phyloP scores from a whole-genome alignment of 495 filamentous ascomycete species.

The Aspergillus steynii region DNA sequence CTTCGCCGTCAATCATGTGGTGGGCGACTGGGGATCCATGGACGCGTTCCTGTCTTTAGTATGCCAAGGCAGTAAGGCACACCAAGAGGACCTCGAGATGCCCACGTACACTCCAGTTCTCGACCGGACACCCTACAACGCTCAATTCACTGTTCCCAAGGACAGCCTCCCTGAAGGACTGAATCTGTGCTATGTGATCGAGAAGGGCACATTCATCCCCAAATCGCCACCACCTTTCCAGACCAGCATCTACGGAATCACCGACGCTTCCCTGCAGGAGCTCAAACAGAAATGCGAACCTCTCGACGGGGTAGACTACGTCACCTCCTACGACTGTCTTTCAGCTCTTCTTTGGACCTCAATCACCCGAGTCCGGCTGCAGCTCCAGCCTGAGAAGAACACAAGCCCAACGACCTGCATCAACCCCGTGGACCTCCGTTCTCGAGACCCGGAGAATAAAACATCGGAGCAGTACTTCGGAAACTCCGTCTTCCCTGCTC shows the following conservation, averaged over 20 bases:
- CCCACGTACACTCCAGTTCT: slow-evolving; percentile 24
- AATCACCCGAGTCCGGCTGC: slow-evolving; percentile 20
- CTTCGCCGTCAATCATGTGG: slow-evolving; percentile 22
- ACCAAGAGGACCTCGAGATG: slow-evolving; percentile 15
- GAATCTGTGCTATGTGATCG: slow-evolving; percentile 18
- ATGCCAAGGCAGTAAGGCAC: slow-evolving; percentile 23
- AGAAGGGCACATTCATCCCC: slow-evolving; percentile 19
- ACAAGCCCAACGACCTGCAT: slow-evolving; percentile 13
- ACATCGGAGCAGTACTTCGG: slow-evolving; percentile 27
- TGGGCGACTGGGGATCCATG: slow-evolving; percentile 30
- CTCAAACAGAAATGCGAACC: slow-evolving; percentile 21
- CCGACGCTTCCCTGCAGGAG: slow-evolving; percentile 14
- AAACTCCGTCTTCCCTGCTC: slow-evolving; percentile 22
- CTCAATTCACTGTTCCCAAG: slow-evolving; percentile 5
- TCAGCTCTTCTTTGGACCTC: slow-evolving; percentile 26
- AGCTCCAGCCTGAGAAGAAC: slow-evolving; percentile 19
- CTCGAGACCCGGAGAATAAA: slow-evolving; percentile 20
- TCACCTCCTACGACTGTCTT: slow-evolving; percentile 31
- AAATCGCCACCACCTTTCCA: slow-evolving; percentile 9
- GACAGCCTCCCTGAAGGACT: slow-evolving; percentile 15
- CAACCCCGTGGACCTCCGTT: slow-evolving; percentile 27
- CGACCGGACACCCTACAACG: slow-evolving; percentile 23
- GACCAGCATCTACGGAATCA: slow-evolving; percentile 22
- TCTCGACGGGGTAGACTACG: slow-evolving; percentile 20
- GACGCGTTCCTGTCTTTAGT: slow-evolving; percentile 26